Percentiles rank a stretch among this genome's conserved stretches.
Conservation (phyloP, 208 protist genomes). For the Kentomonas sorsogonicus region DNA sequence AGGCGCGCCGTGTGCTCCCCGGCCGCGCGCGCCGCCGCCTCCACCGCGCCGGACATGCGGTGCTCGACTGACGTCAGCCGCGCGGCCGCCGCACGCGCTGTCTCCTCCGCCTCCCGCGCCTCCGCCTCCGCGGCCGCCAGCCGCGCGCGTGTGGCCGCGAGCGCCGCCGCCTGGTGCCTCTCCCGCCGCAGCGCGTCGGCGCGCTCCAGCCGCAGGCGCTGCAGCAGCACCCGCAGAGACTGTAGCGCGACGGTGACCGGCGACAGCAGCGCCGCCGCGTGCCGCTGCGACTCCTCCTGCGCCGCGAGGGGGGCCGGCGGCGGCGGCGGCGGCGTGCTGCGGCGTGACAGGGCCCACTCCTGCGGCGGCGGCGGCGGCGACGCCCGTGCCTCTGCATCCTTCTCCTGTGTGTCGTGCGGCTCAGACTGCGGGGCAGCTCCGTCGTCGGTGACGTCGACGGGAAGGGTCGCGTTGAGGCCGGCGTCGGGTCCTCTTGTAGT, state of each 20-base stretch:
- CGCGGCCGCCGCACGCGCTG: not conserved
- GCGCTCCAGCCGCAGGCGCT: not conserved
- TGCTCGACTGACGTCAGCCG: constrained; percentile 12
- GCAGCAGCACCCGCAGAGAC: not conserved
- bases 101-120: constrained; percentile 1
- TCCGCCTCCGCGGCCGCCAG: not conserved
- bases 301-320: no score
- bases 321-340: no score
- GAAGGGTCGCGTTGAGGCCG: no score
- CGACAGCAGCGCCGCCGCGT: constrained; percentile 1
- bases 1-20: not conserved
- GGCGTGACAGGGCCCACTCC: no score
- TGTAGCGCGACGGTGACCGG: constrained; percentile 5
- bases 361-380: no score
- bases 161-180: not conserved
- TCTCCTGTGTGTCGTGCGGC: no score
- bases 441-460: no score
- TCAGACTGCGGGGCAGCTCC: no score
- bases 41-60: constrained; percentile 4
- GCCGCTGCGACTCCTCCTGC: no score
- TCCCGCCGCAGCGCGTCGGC: not conserved
- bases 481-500: no score
- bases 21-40: not conserved
- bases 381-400: no score
- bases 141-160: not conserved